Base-by-base conservation (phyloP, 805 yeast genomes). In the Pichia exigua region DNA sequence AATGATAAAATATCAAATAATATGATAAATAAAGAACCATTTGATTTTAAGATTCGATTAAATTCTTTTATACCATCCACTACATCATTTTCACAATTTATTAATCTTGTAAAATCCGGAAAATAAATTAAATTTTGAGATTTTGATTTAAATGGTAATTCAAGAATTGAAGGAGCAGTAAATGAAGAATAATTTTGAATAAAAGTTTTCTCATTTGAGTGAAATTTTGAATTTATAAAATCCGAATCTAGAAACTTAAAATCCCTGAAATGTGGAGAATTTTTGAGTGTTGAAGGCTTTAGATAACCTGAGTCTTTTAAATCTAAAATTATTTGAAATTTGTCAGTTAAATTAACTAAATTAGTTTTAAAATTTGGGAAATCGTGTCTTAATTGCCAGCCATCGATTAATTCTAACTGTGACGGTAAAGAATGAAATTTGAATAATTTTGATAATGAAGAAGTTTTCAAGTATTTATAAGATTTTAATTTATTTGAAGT, bases 361-460 rank as follows among this genome's bases (percentile, higher is more conserved):
- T 66, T 67, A 12, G 62, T 57, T 47, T 65, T 65, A 48, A 51
- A 43, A 1, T 56, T 45, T 13, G 62, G 61, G 42, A 63, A 61
- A 44, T 65, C 68, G 52, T 64, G 65, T 21, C 65, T 50, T 22
- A 64, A 32, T 48, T 65, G 62, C 71, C 70, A 67, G 3, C 70
- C 68, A 48, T 61, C 63, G n/a, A 67, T 54, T 44, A 65, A 62
- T 53, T 65, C 69, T 10, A 65, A 58, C 26, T 61, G 58, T 1
- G 68, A 57, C 22, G 63, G 60, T 24, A 58, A 54, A 24, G 61
- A 57, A 35, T 63, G 59, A 27, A 52, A 56, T 27, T 59, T 54
- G 3, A 55, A 38, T 4, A 59, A 17, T 27, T 51, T 48, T 15
- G 50, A 22, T 18, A 56, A 42, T 12, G 42, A 42, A 26, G 50